Conservation (phyloP, 176 grass and related monocot species). For the Rhynchospora pubera region DNA sequence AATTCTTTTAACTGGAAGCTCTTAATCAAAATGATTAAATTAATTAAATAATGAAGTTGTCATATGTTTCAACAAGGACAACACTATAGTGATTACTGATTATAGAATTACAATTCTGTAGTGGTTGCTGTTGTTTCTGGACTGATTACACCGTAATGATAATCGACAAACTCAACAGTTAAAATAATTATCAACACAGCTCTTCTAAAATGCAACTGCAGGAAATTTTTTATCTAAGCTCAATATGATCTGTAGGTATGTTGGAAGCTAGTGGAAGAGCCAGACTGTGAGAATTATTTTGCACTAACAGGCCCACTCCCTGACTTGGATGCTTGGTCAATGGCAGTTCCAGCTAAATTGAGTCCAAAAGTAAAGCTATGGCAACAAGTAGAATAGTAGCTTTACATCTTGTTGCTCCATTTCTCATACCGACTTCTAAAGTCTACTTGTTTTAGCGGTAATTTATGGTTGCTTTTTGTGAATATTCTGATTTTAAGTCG, state of each 20-base stretch:
- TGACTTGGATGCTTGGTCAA: slow-evolving; percentile 67
- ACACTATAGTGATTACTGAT: background rate
- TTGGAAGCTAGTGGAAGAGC: slow-evolving; percentile 69
- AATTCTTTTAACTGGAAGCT: background rate
- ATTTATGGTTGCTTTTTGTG: slow-evolving; percentile 14
- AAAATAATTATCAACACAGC: background rate
- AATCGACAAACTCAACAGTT: background rate
- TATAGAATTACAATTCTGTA: background rate
- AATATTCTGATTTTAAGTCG: background rate
- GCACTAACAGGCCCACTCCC: slow-evolving; percentile 76
- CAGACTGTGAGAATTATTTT: slow-evolving; percentile 72
- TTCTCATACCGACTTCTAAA: slow-evolving; percentile 16
- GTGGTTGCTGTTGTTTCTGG: background rate
- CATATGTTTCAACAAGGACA: background rate
- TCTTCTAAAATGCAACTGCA: background rate
- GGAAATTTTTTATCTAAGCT: background rate
- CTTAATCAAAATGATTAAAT: background rate
- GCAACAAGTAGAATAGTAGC: slow-evolving; percentile 33
- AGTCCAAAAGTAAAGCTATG: slow-evolving; percentile 69
- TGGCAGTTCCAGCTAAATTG: slow-evolving; percentile 44
- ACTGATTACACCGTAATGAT: background rate
- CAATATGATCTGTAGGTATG: slow-evolving; percentile 42
- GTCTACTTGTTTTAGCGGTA: slow-evolving; percentile 4
- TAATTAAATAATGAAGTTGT: background rate
- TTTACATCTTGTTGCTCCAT: slow-evolving; percentile 12